Conservation (phyloP, 306 rosid species). For the Albizia julibrissin region DNA sequence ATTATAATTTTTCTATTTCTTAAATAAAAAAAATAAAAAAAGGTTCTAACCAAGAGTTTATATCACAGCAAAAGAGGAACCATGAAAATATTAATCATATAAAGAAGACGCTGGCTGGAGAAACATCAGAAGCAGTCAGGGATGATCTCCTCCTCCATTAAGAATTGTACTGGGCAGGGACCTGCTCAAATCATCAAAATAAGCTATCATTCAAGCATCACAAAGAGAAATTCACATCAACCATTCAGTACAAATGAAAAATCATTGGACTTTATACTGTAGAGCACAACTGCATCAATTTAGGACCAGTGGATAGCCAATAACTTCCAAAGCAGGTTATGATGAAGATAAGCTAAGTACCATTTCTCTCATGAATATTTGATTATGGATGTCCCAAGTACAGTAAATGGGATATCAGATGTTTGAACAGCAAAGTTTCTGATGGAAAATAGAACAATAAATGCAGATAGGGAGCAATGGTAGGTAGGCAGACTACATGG, state of each 20-base stretch:
- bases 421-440: not conserved
- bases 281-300: slow-evolving; percentile 24
- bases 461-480: not conserved
- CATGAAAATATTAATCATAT: slow-evolving; percentile 38
- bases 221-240: slow-evolving; percentile 12
- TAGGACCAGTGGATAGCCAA: slow-evolving; percentile 13
- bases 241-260: slow-evolving; percentile 15
- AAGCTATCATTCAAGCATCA: not conserved
- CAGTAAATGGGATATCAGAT: not conserved
- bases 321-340: slow-evolving; percentile 22
- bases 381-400: not conserved
- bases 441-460: not conserved
- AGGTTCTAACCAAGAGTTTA: slow-evolving; percentile 32
- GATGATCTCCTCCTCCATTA: slow-evolving; percentile 64
- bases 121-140: slow-evolving; percentile 43
- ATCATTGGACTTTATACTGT: not conserved
- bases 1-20: slow-evolving; percentile 33
- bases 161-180: slow-evolving; percentile 43
- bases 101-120: slow-evolving; percentile 31
- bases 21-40: slow-evolving; percentile 6
- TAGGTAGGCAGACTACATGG: not conserved
- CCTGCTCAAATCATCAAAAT: slow-evolving; percentile 56
- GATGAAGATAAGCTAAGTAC: not conserved
- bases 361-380: not conserved
- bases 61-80: slow-evolving; percentile 31